These are phyloP conservation scores for Alectoria sarmentosa DNA, from an alignment of 495 filamentous ascomycete genomes.

Conservation along the genomic window DNA sequence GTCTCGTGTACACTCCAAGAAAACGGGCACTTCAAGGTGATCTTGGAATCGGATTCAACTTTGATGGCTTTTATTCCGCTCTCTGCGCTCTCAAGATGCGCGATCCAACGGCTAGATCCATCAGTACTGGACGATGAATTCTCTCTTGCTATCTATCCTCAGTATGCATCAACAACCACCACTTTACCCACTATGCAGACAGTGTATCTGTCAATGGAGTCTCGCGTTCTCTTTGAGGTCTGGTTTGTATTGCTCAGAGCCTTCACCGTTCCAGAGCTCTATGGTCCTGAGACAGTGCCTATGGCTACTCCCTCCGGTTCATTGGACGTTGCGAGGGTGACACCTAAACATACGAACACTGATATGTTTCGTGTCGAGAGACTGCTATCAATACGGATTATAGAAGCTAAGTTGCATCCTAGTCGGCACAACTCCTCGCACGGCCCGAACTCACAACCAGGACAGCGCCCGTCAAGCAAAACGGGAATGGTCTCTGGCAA, in stretches of 20 bases:
- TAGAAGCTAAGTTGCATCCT: slow-evolving; percentile 51
- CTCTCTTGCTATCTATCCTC: slow-evolving; percentile 86
- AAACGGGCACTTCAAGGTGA: slow-evolving; percentile 90
- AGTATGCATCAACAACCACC: slow-evolving; percentile 63
- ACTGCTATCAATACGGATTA: slow-evolving; percentile 49
- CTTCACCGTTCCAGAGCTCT: slow-evolving; percentile 90
- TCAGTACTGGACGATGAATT: slow-evolving; percentile 94
- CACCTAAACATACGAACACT: slow-evolving; percentile 25
- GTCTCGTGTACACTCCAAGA: slow-evolving; percentile 93
- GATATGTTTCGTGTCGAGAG: slow-evolving; percentile 65
- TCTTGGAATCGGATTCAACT: slow-evolving; percentile 71
- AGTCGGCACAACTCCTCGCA: slow-evolving; percentile 20
- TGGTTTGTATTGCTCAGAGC: slow-evolving; percentile 93
- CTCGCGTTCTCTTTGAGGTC: slow-evolving; percentile 83
- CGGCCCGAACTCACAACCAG: slow-evolving; percentile 11
- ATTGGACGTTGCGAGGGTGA: slow-evolving; percentile 27
- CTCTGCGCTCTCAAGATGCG: slow-evolving; percentile 80
- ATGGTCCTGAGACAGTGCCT: slow-evolving; percentile 49
- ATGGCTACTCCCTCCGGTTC: slow-evolving; percentile 22
- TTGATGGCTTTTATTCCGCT: slow-evolving; percentile 78
- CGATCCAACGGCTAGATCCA: slow-evolving; percentile 79
- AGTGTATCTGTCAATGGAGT: slow-evolving; percentile 81
- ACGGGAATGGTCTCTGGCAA: slow-evolving; percentile 20
- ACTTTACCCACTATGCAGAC: slow-evolving; percentile 58
- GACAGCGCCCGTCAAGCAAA: slow-evolving; percentile 20